These are phyloP conservation scores for Ascochyta koolunga DNA, from an alignment of 2,329 filamentous ascomycete species.

Conservation along the genomic window DNA sequence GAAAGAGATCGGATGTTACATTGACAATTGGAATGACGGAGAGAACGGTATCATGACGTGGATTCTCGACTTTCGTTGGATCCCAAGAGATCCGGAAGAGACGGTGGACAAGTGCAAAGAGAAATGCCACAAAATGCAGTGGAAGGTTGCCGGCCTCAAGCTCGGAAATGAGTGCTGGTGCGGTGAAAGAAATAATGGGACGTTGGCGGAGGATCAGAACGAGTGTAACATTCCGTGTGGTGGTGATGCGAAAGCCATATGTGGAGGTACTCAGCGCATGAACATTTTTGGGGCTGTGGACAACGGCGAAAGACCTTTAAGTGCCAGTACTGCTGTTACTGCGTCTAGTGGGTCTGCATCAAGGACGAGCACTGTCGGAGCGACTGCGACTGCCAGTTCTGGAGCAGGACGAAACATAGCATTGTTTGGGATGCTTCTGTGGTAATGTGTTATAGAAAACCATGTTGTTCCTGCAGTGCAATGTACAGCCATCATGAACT, in stretches of 20 bases:
- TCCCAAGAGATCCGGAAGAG: neutral
- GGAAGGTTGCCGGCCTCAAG: conserved; percentile 3
- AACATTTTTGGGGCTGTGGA: neutral
- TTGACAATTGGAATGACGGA: neutral
- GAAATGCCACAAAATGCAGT: conserved; percentile 1
- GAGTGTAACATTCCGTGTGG: conserved; percentile 1
- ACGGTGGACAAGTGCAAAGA: conserved; percentile 6
- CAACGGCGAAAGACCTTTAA: neutral
- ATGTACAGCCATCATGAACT: too few relatives aligned
- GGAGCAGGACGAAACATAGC: neutral
- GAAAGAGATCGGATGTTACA: conserved; percentile 7
- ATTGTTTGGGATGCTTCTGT: neutral
- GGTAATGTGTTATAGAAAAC: too few relatives aligned
- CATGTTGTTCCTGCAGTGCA: too few relatives aligned
- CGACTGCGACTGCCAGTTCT: neutral
- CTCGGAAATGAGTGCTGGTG: conserved; percentile 1
- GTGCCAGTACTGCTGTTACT: too few relatives aligned
- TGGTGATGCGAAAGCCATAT: neutral
- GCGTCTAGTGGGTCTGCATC: neutral
- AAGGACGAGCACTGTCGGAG: too few relatives aligned
- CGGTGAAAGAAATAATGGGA: conserved; percentile 2
- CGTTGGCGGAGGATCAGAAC: neutral
- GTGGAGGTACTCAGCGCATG: neutral
- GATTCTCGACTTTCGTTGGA: neutral
- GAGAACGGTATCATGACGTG: neutral